Percentiles rank a stretch among this genome's conserved stretches.
Evolutionary conservation across 371 early-diverging fungal species (phyloP).

Genomic region (Mortierella sp.): DNA sequence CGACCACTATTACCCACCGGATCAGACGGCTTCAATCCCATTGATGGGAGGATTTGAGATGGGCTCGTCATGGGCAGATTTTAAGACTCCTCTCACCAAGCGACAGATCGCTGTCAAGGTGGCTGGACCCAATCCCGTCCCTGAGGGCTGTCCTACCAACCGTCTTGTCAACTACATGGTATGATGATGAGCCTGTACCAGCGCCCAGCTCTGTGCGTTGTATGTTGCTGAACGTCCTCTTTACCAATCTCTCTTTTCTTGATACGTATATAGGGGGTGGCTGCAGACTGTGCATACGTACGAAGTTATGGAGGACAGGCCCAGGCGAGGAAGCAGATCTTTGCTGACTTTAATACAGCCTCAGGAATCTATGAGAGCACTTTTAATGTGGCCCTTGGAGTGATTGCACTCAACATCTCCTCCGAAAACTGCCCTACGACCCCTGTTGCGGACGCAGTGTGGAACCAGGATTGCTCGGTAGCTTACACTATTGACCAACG

Average conservation of each 20-base stretch:
- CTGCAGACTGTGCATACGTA: slow-evolving; percentile 84
- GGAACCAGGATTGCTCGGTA: slow-evolving; percentile 85
- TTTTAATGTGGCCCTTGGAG: slow-evolving; percentile 88
- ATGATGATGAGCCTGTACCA: background rate
- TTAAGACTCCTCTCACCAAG: slow-evolving; percentile 10
- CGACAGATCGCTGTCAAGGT: slow-evolving; percentile 11
- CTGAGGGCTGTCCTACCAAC: slow-evolving; percentile 46
- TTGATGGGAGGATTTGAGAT: slow-evolving; percentile 16
- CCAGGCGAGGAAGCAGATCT: slow-evolving; percentile 75
- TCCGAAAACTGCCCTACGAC: slow-evolving; percentile 65
- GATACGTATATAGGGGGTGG: slow-evolving; percentile 63
- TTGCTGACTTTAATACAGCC: slow-evolving; percentile 79
- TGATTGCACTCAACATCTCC: slow-evolving; percentile 83
- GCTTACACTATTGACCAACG: slow-evolving; percentile 80
- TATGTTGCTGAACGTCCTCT: slow-evolving; percentile 3
- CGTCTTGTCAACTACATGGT: slow-evolving; percentile 47
- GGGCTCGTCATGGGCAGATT: slow-evolving; percentile 24
- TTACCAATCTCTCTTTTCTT: slow-evolving; percentile 20
- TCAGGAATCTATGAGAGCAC: slow-evolving; percentile 88
- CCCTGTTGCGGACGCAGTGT: slow-evolving; percentile 57
- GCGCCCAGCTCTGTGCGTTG: background rate
- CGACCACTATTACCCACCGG: slow-evolving; percentile 46
- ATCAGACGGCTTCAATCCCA: slow-evolving; percentile 18
- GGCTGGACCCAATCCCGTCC: slow-evolving; percentile 48
- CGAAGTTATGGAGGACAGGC: slow-evolving; percentile 65